Conservation (phyloP, 208 protist species). For the Acanthamoeba sp. region DNA sequence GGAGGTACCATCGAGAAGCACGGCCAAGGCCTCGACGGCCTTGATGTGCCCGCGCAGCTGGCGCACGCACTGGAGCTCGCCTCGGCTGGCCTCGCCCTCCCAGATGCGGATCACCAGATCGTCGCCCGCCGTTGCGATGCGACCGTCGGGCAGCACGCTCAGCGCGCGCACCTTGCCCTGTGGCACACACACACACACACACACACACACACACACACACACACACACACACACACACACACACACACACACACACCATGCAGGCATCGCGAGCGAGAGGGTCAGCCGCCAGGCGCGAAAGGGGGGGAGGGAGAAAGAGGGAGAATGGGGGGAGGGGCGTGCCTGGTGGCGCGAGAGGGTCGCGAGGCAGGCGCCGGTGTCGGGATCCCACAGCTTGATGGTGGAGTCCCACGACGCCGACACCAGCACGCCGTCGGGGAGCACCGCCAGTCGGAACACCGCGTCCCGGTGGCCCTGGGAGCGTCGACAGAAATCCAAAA, state of each 20-base stretch:
- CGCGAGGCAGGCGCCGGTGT: not conserved
- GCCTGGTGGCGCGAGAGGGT: conserved; percentile 7
- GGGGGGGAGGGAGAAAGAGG: not conserved
- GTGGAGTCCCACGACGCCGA: conserved; percentile 43
- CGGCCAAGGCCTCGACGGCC: not conserved
- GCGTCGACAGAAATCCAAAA: too few relatives aligned
- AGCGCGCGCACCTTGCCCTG: conserved; percentile 10
- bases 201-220: too few relatives aligned
- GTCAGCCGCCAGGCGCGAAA: not conserved
- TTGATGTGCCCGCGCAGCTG: conserved; percentile 13
- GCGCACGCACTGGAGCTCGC: not conserved
- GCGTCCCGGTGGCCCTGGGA: conserved; percentile 19
- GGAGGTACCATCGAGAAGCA: conserved; percentile 4
- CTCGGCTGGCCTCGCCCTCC: not conserved
- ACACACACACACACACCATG: not conserved
- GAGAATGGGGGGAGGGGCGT: not conserved
- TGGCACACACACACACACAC: not conserved
- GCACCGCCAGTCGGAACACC: conserved; percentile 44
- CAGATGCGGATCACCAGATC: conserved; percentile 4
- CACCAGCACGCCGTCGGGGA: conserved; percentile 37
- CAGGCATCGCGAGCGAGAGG: too few relatives aligned
- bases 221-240: not conserved
- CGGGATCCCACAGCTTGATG: conserved; percentile 15
- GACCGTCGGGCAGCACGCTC: not conserved
- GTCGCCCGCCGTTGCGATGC: not conserved